Percentiles rank a stretch among this genome's conserved stretches.
Conservation (phyloP, 441 rosid genomes). For the Adansonia grandidieri region DNA sequence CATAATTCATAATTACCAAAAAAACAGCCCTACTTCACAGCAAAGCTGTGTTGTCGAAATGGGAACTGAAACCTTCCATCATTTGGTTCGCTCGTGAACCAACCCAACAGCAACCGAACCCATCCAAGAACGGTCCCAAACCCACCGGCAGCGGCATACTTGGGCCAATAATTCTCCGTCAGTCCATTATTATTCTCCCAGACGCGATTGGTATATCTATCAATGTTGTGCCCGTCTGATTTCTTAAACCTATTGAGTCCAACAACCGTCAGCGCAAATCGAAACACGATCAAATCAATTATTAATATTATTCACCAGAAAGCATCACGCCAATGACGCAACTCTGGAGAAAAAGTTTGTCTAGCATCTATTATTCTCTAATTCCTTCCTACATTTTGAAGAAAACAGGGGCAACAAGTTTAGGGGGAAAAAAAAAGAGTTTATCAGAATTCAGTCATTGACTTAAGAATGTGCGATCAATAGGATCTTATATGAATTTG, state of each 20-base stretch:
- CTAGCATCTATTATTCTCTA: conserved; percentile 51
- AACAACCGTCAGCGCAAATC: conserved; percentile 65
- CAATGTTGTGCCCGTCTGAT: conserved; percentile 75
- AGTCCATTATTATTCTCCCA: conserved; percentile 49
- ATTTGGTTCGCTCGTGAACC: conserved; percentile 79
- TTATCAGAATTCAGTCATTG: background rate
- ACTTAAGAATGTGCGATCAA: background rate
- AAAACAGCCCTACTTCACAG: conserved; percentile 37
- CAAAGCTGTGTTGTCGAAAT: conserved; percentile 81
- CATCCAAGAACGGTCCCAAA: conserved; percentile 73
- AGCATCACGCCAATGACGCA: conserved; percentile 88
- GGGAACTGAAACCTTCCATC: conserved; percentile 89
- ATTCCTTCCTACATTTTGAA: conserved; percentile 68
- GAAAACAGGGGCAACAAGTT: conserved; percentile 17
- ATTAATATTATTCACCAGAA: conserved; percentile 84
- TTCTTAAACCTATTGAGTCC: conserved; percentile 76
- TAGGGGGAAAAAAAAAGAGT: background rate
- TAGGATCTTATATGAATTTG: too few relatives aligned
- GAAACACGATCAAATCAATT: conserved; percentile 67
- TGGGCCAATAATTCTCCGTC: conserved; percentile 92
- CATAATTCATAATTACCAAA: conserved; percentile 1
- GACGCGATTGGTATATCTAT: conserved; percentile 52
- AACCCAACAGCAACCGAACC: conserved; percentile 70
- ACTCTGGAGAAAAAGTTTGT: conserved; percentile 51
- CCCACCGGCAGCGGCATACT: conserved; percentile 81